Base-by-base conservation (phyloP, 176 grass and related monocot species). In the Eleusine coracana region DNA sequence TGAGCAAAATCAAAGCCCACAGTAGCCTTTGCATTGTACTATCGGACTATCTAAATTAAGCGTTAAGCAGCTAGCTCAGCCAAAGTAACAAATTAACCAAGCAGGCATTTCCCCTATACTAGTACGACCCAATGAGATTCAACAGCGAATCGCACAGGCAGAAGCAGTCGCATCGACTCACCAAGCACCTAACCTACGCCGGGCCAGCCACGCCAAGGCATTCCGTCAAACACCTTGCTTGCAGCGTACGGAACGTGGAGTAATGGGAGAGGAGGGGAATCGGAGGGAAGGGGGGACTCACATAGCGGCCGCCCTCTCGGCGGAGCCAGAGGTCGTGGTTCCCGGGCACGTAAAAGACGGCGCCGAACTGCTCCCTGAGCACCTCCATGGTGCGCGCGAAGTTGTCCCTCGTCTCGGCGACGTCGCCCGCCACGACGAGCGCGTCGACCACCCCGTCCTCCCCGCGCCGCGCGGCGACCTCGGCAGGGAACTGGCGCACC, bases 321-420 rank as follows among this genome's bases (percentile, higher is more conserved):
- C 91, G 92, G 29, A 90, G 86, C 96, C 92, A 95, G 75, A 98
- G 89, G 65, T 98, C 96, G 84, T 98, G 96, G 86, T 98, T 98
- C 49, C 96, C 96, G 0, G 89, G 92, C 48, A 98, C 91, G 83
- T 89, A 98, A 87, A 95, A 98, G 31, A 98, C 87, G 18, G 84
- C 88, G 34, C 50, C 72, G 76, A 98, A 98, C 1, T 80, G 68
- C 14, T 77, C 76, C 82, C 90, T 88, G 88, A 98, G 84, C 21
- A 83, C 90, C 17, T 34, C 81, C 96, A 98, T 93, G 64, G 96
- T 90, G 66, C 74, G 77, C 71, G 82, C 85, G 76, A 98, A 98
- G 80, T 89, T 88, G 50, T 81, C 88, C 66, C 70, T 62, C 7
- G 92, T 98, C 84, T 98, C 96, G 5, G 96, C 90, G 4, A 98